Percentiles rank a stretch among this genome's conserved stretches.
Conservation (phyloP, 495 filamentous ascomycete genomes). For the Penicillium samsonianum region DNA sequence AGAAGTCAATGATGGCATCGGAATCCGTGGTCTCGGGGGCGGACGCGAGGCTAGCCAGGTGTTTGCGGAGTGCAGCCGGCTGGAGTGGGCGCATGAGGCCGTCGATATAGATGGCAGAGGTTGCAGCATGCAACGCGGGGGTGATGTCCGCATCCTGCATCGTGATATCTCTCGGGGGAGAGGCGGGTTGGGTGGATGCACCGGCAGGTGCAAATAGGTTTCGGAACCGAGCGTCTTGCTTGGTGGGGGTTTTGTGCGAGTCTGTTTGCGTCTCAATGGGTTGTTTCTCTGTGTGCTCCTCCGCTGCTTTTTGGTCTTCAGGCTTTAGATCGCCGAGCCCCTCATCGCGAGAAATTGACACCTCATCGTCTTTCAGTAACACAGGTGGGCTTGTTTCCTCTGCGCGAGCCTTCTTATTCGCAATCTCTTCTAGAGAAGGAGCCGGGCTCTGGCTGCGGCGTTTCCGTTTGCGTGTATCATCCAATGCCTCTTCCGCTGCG, state of each 20-base stretch:
- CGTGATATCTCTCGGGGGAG: slow-evolving; percentile 29
- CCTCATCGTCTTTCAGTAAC: slow-evolving; percentile 33
- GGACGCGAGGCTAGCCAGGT: slow-evolving; percentile 68
- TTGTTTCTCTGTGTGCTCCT: slow-evolving; percentile 16
- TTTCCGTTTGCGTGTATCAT: slow-evolving; percentile 72
- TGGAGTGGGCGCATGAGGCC: slow-evolving; percentile 88
- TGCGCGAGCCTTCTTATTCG: slow-evolving; percentile 48
- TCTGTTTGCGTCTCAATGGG: not conserved
- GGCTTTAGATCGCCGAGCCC: slow-evolving; percentile 6
- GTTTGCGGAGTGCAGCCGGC: slow-evolving; percentile 58
- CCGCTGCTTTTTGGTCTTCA: slow-evolving; percentile 12
- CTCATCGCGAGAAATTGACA: slow-evolving; percentile 14
- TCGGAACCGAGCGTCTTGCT: slow-evolving; percentile 55
- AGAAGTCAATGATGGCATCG: slow-evolving; percentile 64
- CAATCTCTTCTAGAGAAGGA: slow-evolving; percentile 49
- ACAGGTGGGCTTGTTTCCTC: slow-evolving; percentile 31
- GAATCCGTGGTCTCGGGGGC: slow-evolving; percentile 52
- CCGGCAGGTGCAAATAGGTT: slow-evolving; percentile 48
- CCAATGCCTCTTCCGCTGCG: slow-evolving; percentile 39
- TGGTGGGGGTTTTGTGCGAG: slow-evolving; percentile 5
- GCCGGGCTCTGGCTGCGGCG: slow-evolving; percentile 70
- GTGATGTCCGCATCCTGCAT: slow-evolving; percentile 53
- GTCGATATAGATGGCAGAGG: slow-evolving; percentile 84
- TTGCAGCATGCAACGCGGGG: slow-evolving; percentile 80
- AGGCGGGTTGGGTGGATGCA: slow-evolving; percentile 20